Evolutionary conservation across 495 filamentous ascomycete genomes (phyloP), one percentile per base, ranked within the genome.

Genomic region (Oleoguttula mirabilis): DNA sequence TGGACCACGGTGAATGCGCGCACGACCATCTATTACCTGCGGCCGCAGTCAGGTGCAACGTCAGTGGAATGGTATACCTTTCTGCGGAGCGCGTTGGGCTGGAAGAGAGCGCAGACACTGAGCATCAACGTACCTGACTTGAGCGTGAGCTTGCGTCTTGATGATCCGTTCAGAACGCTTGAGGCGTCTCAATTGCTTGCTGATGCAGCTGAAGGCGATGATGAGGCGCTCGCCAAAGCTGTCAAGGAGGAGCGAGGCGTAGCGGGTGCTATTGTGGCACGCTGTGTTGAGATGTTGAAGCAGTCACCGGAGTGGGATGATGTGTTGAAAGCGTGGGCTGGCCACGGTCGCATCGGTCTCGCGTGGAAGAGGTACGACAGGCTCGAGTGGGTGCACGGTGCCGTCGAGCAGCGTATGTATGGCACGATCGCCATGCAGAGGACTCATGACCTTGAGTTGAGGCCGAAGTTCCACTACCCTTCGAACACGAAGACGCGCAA

Each of bases 1-100:
- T 85, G 79, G 79, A 55, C 67, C 21, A 70, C 72, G 15, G 62
- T 58, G 47, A 72, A 66, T 39, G 57, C 46, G 11, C 76, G 77
- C 12, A 79, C 73, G 7, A 68, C 63, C 40, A 80, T 85, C 32
- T 82, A 74, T 50, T 79, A 82, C 27, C 61, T 85, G 51, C 72
- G 76, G 14, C 70, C 80, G 3, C 70, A 75, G 15, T 82, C 79
- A 30, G 64, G 70, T 7, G 76, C 76, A 4, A 73, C 72, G 44
- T 70, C 76, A 16, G 71, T 79, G 21, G 80, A 85, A 51, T 85
- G 80, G 80, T 84, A 80, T 50, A 82, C 80, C 0, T 85, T 84
- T 45, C 60, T 85, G 11, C 66, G 70, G 8, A 69, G 74, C 25
- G 63, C 68, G 2, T 60, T 83, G 10, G 80, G 80, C 17, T 77